Conservation (phyloP, 2,329 filamentous ascomycete genomes). For the Xylariales sp. region DNA sequence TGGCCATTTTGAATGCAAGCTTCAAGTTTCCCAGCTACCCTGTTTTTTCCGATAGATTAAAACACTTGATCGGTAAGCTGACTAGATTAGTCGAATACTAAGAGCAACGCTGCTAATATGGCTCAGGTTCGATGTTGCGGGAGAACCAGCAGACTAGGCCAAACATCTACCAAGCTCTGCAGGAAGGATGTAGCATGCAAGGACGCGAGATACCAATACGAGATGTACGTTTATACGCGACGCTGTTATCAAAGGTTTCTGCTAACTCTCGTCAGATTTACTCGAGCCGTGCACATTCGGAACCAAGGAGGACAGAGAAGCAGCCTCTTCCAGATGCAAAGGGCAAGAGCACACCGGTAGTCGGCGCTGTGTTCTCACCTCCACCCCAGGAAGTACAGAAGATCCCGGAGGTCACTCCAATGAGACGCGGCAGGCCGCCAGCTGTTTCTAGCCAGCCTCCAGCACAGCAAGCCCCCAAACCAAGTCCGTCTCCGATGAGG, state of each 20-base stretch:
- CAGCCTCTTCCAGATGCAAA: constrained; percentile 49
- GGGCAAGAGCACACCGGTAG: constrained; percentile 51
- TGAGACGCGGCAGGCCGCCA: constrained; percentile 83
- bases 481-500: constrained; percentile 64
- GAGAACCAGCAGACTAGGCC: constrained; percentile 75
- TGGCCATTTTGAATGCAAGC: constrained; percentile 93
- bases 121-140: constrained; percentile 76
- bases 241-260: constrained; percentile 5
- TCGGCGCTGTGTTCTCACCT: constrained; percentile 80
- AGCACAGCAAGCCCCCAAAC: constrained; percentile 36
- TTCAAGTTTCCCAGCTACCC: constrained; percentile 90
- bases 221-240: constrained; percentile 58
- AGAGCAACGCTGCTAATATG: constrained; percentile 15
- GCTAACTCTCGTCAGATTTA: constrained; percentile 59
- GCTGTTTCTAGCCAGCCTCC: constrained; percentile 34
- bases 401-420: constrained; percentile 87
- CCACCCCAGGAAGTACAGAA: constrained; percentile 63
- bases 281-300: constrained; percentile 56
- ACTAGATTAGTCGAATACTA: constrained; percentile 2
- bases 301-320: constrained; percentile 49
- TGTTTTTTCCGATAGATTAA: constrained; percentile 81
- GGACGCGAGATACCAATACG: constrained; percentile 80
- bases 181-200: constrained; percentile 84
- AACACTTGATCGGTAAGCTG: constrained; percentile 79
- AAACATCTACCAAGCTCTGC: constrained; percentile 90